Evolutionary conservation across 2,329 filamentous ascomycete species (phyloP).

Genomic region (Shiraia bambusicola): DNA sequence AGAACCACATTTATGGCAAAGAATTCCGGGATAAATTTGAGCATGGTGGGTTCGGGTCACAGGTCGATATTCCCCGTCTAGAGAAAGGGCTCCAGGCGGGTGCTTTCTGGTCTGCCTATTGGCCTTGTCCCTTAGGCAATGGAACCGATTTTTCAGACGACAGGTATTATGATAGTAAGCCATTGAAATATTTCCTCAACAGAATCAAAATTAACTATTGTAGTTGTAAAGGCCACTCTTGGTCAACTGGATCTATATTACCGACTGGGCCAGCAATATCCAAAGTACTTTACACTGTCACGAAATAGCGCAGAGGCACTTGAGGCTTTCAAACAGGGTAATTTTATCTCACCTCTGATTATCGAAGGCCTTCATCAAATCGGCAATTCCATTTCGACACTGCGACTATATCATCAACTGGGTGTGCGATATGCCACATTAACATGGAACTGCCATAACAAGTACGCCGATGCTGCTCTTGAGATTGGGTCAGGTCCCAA

Average conservation of each 20-base stretch:
- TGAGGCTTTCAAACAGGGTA: conserved; percentile 49
- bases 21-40: conserved; percentile 76
- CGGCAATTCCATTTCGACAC: conserved; percentile 74
- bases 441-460: conserved; percentile 92
- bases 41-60: conserved; percentile 64
- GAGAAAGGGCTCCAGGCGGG: conserved; percentile 72
- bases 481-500: conserved; percentile 51
- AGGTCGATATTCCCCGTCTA: conserved; percentile 80
- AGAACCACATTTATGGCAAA: conserved; percentile 73
- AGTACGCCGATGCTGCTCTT: conserved; percentile 81
- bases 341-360: conserved; percentile 39
- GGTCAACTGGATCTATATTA: conserved; percentile 74
- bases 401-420: conserved; percentile 73
- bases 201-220: conserved; percentile 7
- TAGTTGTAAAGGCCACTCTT: conserved; percentile 66
- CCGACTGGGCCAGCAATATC: conserved; percentile 64
- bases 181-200: not conserved
- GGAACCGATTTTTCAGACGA: conserved; percentile 71
- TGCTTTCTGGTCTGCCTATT: conserved; percentile 90
- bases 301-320: conserved; percentile 63
- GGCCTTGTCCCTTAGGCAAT: conserved; percentile 68
- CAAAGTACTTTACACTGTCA: conserved; percentile 67
- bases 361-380: conserved; percentile 81
- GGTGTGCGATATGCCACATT: conserved; percentile 87
- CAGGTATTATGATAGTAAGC: conserved; percentile 67